Base-by-base conservation (phyloP, 2,329 filamentous ascomycete species). In the Diplodia intermedia region DNA sequence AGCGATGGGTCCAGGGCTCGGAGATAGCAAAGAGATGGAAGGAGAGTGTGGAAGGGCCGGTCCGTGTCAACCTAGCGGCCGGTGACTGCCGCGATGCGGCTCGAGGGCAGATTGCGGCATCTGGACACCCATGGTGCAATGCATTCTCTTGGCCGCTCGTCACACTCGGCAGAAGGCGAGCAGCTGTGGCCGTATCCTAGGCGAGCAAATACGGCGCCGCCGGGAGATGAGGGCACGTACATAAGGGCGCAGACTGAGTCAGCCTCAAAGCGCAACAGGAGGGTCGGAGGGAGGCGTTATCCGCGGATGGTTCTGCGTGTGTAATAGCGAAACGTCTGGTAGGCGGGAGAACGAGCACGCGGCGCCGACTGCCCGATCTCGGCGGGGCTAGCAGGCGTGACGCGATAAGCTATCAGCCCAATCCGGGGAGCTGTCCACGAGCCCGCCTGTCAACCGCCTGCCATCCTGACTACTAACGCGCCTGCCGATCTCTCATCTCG, bases 51-150 rank as follows among this genome's bases (percentile, higher is more conserved):
- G 26, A 26, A 4, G 4, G 26, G 26, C 26, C 26, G 26, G 26
- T 26, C 26, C 26, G 26, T 26, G 26, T 26, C 26, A 18, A 33
- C 31, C 8, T 4, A 62, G 26, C 43, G 57, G 43, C 15, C 56
- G 56, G 38, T 18, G 36, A 20, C 18, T 20, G 23, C 38, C 33
- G n/a, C 11, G 36, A 29, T 26, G 26, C 40, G 43, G 33, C 23
- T 61, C 57, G 57, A 26, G 12, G 14, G 38, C 33, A 47, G 57
- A 63, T 63, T 52, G 60, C 60, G 47, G 60, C 43, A 63, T 63
- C 29, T 5, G 11, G 5, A 12, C 26, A 14, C 6, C 18, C 26
- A 63, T 63, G 47, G n/a, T 52, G 60, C 43, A 52, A 63, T 61
- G 38, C 57, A 33, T 33, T 33, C 2, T 9, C 31, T 9, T 33